phyloP scores from a whole-genome alignment of 768 basidiomycete species.

The Pleurotus cornucopiae region DNA sequence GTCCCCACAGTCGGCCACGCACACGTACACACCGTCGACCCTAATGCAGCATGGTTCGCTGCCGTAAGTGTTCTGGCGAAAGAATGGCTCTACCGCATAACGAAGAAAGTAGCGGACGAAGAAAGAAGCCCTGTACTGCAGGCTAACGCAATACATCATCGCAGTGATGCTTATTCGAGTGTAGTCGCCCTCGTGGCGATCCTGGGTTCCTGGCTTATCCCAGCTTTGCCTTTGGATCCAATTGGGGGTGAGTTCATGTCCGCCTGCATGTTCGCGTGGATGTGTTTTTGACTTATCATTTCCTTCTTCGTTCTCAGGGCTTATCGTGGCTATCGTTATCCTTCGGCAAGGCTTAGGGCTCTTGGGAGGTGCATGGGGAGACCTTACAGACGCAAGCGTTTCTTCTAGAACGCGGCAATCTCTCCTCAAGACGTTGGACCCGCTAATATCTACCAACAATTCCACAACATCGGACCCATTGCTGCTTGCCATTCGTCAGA shows the following conservation, averaged over 20 bases:
- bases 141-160: conserved; percentile 97
- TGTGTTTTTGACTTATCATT: background rate
- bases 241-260: conserved; percentile 66
- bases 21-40: conserved; percentile 66
- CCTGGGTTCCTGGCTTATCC: conserved; percentile 82
- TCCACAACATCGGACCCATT: conserved; percentile 10
- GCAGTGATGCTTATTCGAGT: conserved; percentile 96
- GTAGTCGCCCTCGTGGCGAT: conserved; percentile 90
- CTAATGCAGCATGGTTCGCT: conserved; percentile 98
- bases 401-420: conserved; percentile 47
- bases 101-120: conserved; percentile 84
- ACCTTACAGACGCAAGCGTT: conserved; percentile 82
- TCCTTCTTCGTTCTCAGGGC: conserved; percentile 37
- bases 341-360: conserved; percentile 71
- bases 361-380: conserved; percentile 65
- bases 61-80: conserved; percentile 74
- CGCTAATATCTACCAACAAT: conserved; percentile 32
- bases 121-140: conserved; percentile 88
- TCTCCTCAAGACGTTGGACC: conserved; percentile 54
- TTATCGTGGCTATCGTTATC: conserved; percentile 89
- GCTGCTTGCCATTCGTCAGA: conserved; percentile 42
- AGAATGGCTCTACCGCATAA: conserved; percentile 90
- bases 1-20: conserved; percentile 50
- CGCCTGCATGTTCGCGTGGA: conserved; percentile 4
- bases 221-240: conserved; percentile 86